Conservation (phyloP, 2,329 filamentous ascomycete species). For the Fusarium hostae region DNA sequence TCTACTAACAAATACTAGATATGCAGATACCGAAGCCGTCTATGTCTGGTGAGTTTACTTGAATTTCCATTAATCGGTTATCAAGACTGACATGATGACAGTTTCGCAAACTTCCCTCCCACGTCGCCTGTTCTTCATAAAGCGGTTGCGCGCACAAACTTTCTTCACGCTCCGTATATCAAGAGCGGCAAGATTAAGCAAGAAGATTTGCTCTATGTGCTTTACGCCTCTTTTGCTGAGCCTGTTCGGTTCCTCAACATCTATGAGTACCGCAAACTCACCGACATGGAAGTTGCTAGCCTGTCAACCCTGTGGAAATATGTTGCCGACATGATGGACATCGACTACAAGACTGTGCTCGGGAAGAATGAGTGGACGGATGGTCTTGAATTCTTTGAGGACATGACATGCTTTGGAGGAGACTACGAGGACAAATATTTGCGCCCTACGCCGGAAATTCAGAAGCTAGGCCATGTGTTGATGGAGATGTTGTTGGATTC, state of each 20-base stretch:
- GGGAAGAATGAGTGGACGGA: slow-evolving; percentile 56
- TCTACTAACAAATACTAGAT: slow-evolving; percentile 44
- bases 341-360: slow-evolving; percentile 60
- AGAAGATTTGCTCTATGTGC: slow-evolving; percentile 54
- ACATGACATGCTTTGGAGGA: slow-evolving; percentile 60
- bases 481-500: slow-evolving; percentile 69
- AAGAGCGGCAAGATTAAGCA: slow-evolving; percentile 52
- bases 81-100: slow-evolving; percentile 12
- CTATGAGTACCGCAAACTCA: slow-evolving; percentile 77
- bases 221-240: slow-evolving; percentile 71
- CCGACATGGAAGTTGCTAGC: slow-evolving; percentile 74
- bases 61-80: neutral
- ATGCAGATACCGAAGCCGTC: slow-evolving; percentile 54
- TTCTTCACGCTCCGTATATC: slow-evolving; percentile 52
- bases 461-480: slow-evolving; percentile 67
- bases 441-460: slow-evolving; percentile 62
- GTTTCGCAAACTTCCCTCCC: slow-evolving; percentile 48
- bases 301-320: slow-evolving; percentile 77
- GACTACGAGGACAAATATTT: slow-evolving; percentile 70
- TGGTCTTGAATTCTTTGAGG: slow-evolving; percentile 63
- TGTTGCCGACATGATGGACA: slow-evolving; percentile 76
- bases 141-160: slow-evolving; percentile 55
- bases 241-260: slow-evolving; percentile 70
- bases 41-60: slow-evolving; percentile 48
- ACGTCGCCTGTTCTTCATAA: slow-evolving; percentile 47